Percentiles rank a stretch among this genome's conserved stretches.
Conservation (phyloP, 371 early-diverging fungal genomes). For the Mucor plumbeus region DNA sequence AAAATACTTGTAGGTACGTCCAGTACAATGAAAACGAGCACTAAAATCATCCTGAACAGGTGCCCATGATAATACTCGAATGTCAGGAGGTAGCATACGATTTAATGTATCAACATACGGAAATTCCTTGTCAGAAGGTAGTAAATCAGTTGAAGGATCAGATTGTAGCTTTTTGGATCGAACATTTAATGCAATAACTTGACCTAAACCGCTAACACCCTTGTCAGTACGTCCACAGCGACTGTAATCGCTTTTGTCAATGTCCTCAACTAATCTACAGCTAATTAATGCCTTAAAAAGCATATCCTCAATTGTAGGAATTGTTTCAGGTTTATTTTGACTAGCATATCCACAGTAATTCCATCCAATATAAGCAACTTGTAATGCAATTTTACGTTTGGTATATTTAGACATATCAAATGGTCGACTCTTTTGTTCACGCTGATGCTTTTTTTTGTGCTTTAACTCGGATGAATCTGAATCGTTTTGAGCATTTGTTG, state of each 20-base stretch:
- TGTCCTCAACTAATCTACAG: slow-evolving; percentile 72
- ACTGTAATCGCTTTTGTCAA: slow-evolving; percentile 67
- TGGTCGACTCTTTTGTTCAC: slow-evolving; percentile 41
- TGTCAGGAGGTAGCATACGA: slow-evolving; percentile 83
- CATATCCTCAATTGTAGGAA: slow-evolving; percentile 85
- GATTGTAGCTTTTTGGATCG: slow-evolving; percentile 60
- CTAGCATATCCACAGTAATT: slow-evolving; percentile 89
- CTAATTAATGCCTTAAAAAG: slow-evolving; percentile 79
- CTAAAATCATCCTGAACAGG: slow-evolving; percentile 78
- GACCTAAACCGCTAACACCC: slow-evolving; percentile 92
- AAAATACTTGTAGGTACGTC: slow-evolving; percentile 92
- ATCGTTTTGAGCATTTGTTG: neutral
- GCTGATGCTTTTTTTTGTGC: slow-evolving; percentile 35
- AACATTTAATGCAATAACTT: slow-evolving; percentile 87
- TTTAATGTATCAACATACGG: slow-evolving; percentile 88
- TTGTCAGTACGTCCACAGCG: slow-evolving; percentile 96
- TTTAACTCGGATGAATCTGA: slow-evolving; percentile 10
- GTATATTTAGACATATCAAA: slow-evolving; percentile 85
- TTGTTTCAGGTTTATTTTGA: slow-evolving; percentile 54
- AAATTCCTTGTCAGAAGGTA: slow-evolving; percentile 57
- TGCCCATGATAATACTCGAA: slow-evolving; percentile 93
- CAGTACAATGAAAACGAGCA: slow-evolving; percentile 89
- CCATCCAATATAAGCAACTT: slow-evolving; percentile 92
- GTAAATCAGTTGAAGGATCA: slow-evolving; percentile 24
- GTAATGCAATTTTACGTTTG: slow-evolving; percentile 84